A percentile compares a stretch with the other conserved stretches of the same genome.
Conservation (phyloP, 73 alveolate species). For the Paramecium pentaurelia region DNA sequence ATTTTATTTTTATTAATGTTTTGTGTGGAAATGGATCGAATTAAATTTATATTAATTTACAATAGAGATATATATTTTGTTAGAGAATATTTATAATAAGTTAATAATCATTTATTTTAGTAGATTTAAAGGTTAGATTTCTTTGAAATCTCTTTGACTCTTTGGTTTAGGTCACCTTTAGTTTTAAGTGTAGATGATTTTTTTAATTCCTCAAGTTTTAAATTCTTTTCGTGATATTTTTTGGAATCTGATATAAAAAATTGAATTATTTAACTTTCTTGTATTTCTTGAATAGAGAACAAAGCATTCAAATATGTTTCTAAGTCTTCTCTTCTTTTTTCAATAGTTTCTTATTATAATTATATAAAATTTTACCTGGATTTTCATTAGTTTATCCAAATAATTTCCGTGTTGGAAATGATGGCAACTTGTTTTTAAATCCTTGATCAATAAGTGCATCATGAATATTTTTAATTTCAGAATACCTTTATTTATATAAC, state of each 20-base stretch:
- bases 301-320: not conserved
- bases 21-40: not conserved
- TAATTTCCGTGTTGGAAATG: slow-evolving; percentile 27
- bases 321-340: not conserved
- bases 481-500: slow-evolving; percentile 7
- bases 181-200: not conserved
- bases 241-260: not conserved
- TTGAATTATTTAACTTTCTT: not conserved
- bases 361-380: not conserved
- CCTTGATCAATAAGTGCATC: not conserved
- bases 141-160: not conserved
- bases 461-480: slow-evolving; percentile 14
- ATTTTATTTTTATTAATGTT: not conserved
- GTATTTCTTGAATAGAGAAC: not conserved
- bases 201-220: not conserved
- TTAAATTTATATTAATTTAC: not conserved
- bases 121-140: not conserved
- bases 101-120: not conserved
- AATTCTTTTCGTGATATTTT: not conserved
- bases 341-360: not conserved
- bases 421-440: not conserved
- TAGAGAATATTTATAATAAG: not conserved
- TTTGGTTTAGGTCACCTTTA: not conserved
- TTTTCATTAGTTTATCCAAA: slow-evolving; percentile 28
- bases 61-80: not conserved